Base-by-base conservation (phyloP, 495 filamentous ascomycete species). In the Penicillium mononematosum region DNA sequence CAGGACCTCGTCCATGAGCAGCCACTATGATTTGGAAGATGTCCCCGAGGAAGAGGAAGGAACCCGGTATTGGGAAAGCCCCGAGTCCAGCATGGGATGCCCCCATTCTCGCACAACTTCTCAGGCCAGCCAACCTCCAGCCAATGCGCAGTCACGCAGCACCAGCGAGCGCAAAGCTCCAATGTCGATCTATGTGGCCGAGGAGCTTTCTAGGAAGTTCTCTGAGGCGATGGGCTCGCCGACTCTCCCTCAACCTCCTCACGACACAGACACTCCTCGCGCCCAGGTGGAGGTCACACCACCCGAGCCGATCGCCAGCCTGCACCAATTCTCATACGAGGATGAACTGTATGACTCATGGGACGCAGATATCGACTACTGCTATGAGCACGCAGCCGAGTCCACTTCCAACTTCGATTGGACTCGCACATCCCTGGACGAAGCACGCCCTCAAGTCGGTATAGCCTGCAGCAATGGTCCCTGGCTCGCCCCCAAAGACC, bases 351-450 rank as follows among this genome's bases (percentile, higher is more conserved):
- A 85, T 38, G 81, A 85, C 44, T 87, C 80, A 20, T 98, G 93
- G 93, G 93, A 98, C 64, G 90, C 92, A 43, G 91, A 92, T 62
- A 93, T 98, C 62, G 92, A 96, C 68, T 97, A 89, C 69, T 94
- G 88, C 68, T 98, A 97, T 64, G 89, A 96, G 59, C 85, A 94
- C 69, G 90, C 87, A 45, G 90, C 88, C 8, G 93, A 97, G 70
- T 91, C 91, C 1, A 84, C 91, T 62, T 96, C 89, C 65, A 84
- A 97, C 61, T 96, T 92, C 59, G 88, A 94, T 57, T 96, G 91
- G 91, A 81, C 86, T 45, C 81, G 84, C 45, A 65, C 60, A 9
- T 78, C 76, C 19, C 58, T 75, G 6, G 70, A 78, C 4, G 65
- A 75, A 47, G 34, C 62, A 19, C 62, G 53, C 11, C 58, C 66